These are phyloP conservation scores for Cercophora newfieldiana DNA, from an alignment of 495 filamentous ascomycete genomes.

Conservation along the genomic window DNA sequence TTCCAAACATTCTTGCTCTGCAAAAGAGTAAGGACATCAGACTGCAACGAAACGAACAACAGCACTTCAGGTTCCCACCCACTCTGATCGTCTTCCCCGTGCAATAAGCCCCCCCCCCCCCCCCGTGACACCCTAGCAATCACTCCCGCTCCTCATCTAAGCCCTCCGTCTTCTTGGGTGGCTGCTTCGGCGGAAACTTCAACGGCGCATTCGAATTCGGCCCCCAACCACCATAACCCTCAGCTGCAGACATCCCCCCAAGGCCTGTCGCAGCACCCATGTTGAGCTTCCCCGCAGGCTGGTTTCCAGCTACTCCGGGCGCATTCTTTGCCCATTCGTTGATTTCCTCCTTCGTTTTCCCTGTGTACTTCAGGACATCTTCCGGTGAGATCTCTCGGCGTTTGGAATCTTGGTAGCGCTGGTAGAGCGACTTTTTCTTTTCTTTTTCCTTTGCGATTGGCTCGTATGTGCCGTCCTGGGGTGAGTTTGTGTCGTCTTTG, in stretches of 20 bases:
- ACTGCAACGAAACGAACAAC: too few species aligned
- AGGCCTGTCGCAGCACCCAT: background rate
- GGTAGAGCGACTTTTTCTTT: background rate
- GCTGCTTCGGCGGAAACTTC: conserved; percentile 1
- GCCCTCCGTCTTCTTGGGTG: background rate
- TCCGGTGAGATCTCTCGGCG: background rate
- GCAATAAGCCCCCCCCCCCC: background rate
- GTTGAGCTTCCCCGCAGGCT: background rate
- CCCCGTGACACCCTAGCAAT: background rate
- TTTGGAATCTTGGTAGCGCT: conserved; percentile 8
- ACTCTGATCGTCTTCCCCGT: background rate
- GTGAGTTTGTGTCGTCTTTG: background rate
- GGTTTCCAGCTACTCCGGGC: conserved; percentile 7
- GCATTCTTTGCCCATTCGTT: background rate
- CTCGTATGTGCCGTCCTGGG: background rate
- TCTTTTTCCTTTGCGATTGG: background rate
- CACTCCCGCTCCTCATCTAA: background rate
- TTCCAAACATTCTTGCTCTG: too few species aligned
- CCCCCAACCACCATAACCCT: conserved; percentile 10
- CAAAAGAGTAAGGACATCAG: too few species aligned
- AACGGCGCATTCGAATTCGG: conserved; percentile 1
- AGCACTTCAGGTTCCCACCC: too few species aligned
- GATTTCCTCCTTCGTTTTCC: conserved; percentile 9
- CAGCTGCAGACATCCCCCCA: conserved; percentile 1
- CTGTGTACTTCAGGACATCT: conserved; percentile 13